Conservation (phyloP, 2,329 filamentous ascomycete species). For the Penicillium sp. region DNA sequence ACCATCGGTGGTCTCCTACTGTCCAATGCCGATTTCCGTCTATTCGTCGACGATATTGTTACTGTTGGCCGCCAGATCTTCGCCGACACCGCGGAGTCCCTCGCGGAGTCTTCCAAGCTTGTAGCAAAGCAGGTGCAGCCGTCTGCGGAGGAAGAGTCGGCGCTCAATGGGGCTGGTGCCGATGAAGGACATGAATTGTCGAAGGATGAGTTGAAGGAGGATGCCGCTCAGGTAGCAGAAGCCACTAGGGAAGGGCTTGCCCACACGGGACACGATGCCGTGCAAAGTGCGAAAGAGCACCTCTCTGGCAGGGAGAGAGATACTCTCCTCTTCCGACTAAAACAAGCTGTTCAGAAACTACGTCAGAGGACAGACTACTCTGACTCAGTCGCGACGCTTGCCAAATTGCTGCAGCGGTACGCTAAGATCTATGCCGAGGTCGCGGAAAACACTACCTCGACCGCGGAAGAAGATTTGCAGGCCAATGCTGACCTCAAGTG, state of each 20-base stretch:
- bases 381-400: conserved; percentile 78
- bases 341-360: conserved; percentile 72
- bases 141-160: conserved; percentile 59
- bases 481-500: conserved; percentile 73
- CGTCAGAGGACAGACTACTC: conserved; percentile 78
- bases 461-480: conserved; percentile 69
- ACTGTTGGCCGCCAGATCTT: conserved; percentile 82
- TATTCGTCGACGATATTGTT: conserved; percentile 79
- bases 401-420: conserved; percentile 75
- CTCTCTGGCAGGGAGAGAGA: conserved; percentile 71
- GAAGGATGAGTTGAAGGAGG: conserved; percentile 62
- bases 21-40: conserved; percentile 85
- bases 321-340: conserved; percentile 72
- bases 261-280: conserved; percentile 56
- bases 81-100: conserved; percentile 76
- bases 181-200: conserved; percentile 55
- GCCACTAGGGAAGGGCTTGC: conserved; percentile 38
- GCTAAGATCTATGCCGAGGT: conserved; percentile 74
- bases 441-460: conserved; percentile 65
- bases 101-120: conserved; percentile 74
- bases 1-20: conserved; percentile 83
- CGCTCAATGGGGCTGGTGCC: conserved; percentile 49
- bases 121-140: conserved; percentile 74
- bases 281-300: conserved; percentile 73
- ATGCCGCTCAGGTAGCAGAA: conserved; percentile 55